Percentiles rank a stretch among this genome's conserved stretches.
Evolutionary conservation across 176 grass and related monocot genomes (phyloP).

Genomic region (Zea luxurians): DNA sequence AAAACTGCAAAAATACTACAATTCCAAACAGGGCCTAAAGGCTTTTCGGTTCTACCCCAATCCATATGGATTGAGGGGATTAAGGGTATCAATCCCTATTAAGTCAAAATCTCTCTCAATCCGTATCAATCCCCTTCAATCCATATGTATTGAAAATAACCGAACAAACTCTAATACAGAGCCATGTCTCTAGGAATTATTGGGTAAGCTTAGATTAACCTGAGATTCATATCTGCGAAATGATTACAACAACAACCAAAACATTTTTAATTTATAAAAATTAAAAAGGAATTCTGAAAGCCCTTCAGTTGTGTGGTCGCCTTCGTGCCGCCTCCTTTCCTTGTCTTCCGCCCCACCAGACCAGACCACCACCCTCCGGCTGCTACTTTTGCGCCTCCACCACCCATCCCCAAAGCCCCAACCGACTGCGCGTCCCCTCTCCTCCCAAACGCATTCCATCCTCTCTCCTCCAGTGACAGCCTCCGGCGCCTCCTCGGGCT

Average conservation of each 20-base stretch:
- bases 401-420: constrained; percentile 22
- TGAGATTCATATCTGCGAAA: constrained; percentile 1
- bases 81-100: too few species aligned
- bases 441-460: constrained; percentile 1
- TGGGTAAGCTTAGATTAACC: constrained; percentile 26
- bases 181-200: constrained; percentile 11
- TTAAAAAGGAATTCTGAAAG: constrained; percentile 9
- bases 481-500: not conserved
- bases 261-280: not conserved
- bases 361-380: constrained; percentile 34
- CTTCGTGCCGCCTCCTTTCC: constrained; percentile 45
- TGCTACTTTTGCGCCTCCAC: constrained; percentile 46
- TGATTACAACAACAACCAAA: constrained; percentile 38
- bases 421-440: constrained; percentile 33
- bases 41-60: too few species aligned
- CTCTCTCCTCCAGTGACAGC: not conserved
- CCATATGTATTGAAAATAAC: too few species aligned
- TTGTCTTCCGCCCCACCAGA: not conserved
- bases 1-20: too few species aligned
- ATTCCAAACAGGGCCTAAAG: too few species aligned
- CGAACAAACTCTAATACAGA: not conserved
- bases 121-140: too few species aligned
- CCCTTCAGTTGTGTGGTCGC: constrained; percentile 42
- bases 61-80: too few species aligned
- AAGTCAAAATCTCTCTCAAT: too few species aligned